Evolutionary conservation across 768 basidiomycete species (phyloP).

Genomic region (Boletus coccyginus): DNA sequence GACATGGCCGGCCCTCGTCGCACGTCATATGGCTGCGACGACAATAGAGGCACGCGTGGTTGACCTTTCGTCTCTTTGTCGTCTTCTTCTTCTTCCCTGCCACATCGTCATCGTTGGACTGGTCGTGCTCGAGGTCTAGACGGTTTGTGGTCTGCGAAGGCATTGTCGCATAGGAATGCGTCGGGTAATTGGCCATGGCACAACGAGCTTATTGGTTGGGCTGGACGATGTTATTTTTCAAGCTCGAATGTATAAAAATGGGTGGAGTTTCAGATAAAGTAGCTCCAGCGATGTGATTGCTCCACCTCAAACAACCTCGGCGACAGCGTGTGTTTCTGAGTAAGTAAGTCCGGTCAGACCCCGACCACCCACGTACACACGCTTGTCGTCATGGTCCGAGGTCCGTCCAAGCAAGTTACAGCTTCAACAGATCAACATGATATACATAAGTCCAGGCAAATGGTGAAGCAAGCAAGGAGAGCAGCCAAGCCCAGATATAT

Average conservation of each 20-base stretch:
- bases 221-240: conserved; percentile 13
- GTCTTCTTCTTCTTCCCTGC: conserved; percentile 40
- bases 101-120: conserved; percentile 32
- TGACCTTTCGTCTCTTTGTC: conserved; percentile 78
- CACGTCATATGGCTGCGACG: conserved; percentile 91
- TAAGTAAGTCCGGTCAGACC: conserved; percentile 10
- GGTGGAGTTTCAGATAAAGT: conserved; percentile 21
- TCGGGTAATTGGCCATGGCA: conserved; percentile 28
- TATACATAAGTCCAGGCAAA: background rate
- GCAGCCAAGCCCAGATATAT: background rate
- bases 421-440: background rate
- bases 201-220: conserved; percentile 3
- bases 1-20: conserved; percentile 86
- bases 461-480: background rate
- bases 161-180: conserved; percentile 27
- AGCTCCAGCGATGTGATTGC: conserved; percentile 19
- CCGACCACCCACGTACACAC: conserved; percentile 21
- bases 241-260: conserved; percentile 22
- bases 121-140: conserved; percentile 26
- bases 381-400: background rate
- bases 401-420: conserved; percentile 1
- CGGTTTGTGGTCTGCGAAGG: conserved; percentile 13
- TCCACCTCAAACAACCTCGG: conserved; percentile 16
- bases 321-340: conserved; percentile 18
- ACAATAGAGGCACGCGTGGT: conserved; percentile 93